Evolutionary conservation across 805 yeast species (phyloP).

Genomic region (Clavispora santaluciae): DNA sequence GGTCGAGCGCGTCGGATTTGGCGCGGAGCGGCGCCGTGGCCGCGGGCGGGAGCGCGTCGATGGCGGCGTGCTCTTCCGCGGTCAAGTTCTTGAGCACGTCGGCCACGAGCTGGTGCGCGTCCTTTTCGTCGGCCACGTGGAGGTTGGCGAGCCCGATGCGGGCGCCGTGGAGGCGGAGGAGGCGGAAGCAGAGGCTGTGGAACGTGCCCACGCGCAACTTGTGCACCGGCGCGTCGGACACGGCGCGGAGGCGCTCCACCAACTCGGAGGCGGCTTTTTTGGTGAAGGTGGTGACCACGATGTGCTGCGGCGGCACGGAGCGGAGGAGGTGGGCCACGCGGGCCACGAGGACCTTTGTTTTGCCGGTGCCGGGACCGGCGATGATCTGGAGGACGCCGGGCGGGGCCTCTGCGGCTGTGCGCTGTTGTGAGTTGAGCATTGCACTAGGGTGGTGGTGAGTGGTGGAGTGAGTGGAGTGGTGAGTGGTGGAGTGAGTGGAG

Average conservation of each 20-base stretch:
- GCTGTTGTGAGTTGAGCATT: slow-evolving; percentile 14
- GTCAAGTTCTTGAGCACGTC: slow-evolving; percentile 30
- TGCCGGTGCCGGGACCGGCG: slow-evolving; percentile 67
- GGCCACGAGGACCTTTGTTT: slow-evolving; percentile 77
- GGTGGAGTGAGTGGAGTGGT: no score
- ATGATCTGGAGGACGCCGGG: slow-evolving; percentile 42
- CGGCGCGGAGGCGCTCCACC: slow-evolving; percentile 49
- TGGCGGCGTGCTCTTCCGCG: slow-evolving; percentile 14
- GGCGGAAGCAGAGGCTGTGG: slow-evolving; percentile 71
- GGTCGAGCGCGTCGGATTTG: slow-evolving; percentile 30
- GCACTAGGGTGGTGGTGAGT: no score
- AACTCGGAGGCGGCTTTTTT: slow-evolving; percentile 89
- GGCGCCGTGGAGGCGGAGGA: slow-evolving; percentile 53
- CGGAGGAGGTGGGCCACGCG: slow-evolving; percentile 69
- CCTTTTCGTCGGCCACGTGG: slow-evolving; percentile 64
- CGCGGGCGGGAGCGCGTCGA: slow-evolving; percentile 12
- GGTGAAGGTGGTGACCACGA: slow-evolving; percentile 89
- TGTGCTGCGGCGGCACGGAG: slow-evolving; percentile 50
- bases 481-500: no score
- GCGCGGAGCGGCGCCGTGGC: slow-evolving; percentile 11
- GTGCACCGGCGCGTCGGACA: slow-evolving; percentile 34
- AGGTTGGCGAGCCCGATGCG: slow-evolving; percentile 41
- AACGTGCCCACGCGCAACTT: slow-evolving; percentile 78
- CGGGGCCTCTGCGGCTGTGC: slow-evolving; percentile 15
- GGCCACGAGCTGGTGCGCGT: slow-evolving; percentile 43